Percentiles rank a stretch among this genome's conserved stretches.
Evolutionary conservation across 345 rosid species (phyloP).

Genomic region (Noccaea caerulescens): DNA sequence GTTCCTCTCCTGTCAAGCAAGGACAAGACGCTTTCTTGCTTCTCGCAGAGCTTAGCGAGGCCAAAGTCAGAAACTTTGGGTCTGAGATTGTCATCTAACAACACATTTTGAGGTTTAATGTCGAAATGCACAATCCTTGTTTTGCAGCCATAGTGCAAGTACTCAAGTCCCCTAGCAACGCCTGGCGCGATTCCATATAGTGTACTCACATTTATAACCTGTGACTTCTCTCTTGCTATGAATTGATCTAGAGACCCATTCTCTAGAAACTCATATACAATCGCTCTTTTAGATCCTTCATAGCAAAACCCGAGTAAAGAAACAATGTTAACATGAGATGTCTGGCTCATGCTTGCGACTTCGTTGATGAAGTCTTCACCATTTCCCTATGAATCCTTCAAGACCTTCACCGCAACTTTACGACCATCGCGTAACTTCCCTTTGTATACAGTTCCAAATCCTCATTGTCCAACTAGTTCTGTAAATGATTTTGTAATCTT

Average conservation of each 20-base stretch:
- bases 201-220: conserved; percentile 25
- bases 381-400: conserved; percentile 25
- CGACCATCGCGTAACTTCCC: conserved; percentile 39
- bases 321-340: conserved; percentile 57
- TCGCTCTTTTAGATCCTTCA: conserved; percentile 43
- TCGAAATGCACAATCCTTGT: conserved; percentile 57
- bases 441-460: conserved; percentile 39
- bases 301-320: conserved; percentile 51
- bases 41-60: conserved; percentile 52
- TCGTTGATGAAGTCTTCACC: conserved; percentile 57
- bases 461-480: conserved; percentile 40
- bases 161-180: conserved; percentile 54
- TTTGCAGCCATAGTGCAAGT: conserved; percentile 57
- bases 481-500: conserved; percentile 45
- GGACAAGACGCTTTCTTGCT: conserved; percentile 46
- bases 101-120: conserved; percentile 58
- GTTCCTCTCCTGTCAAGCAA: conserved; percentile 53
- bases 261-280: conserved; percentile 47
- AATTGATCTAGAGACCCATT: conserved; percentile 51
- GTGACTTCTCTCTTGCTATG: background rate
- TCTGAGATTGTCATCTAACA: conserved; percentile 45
- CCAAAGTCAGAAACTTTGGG: conserved; percentile 60
- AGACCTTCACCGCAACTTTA: conserved; percentile 44
- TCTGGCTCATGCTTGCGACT: conserved; percentile 54
- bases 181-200: conserved; percentile 46